Conservation (phyloP, 306 rosid genomes). For the Mimosa pudica region DNA sequence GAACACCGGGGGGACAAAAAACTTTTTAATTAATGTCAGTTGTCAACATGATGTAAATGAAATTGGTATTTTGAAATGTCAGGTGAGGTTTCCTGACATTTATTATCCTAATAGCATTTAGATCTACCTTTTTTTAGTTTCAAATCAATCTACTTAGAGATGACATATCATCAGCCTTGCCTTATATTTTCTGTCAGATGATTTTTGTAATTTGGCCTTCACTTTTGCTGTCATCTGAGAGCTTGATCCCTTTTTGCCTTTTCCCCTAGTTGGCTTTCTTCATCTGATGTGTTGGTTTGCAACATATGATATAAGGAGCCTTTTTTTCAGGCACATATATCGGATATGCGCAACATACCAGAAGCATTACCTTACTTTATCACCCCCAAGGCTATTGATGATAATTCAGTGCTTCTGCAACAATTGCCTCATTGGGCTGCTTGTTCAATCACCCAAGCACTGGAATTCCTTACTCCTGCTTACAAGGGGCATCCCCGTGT, state of each 20-base stretch:
- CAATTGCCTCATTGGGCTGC: conserved; percentile 99
- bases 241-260: not conserved
- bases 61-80: not conserved
- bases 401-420: conserved; percentile 86
- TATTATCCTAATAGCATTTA: not conserved
- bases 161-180: not conserved
- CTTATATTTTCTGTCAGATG: conserved; percentile 13
- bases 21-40: not conserved
- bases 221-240: not conserved
- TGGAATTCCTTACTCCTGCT: conserved; percentile 92
- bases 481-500: conserved; percentile 98
- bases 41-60: not conserved
- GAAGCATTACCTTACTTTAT: conserved; percentile 96
- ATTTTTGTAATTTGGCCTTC: not conserved
- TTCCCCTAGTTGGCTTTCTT: conserved; percentile 18
- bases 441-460: conserved; percentile 95
- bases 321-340: conserved; percentile 71
- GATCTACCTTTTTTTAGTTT: not conserved
- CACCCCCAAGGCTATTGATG: conserved; percentile 91
- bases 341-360: conserved; percentile 83
- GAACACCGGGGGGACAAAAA: too few relatives aligned
- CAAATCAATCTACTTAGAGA: conserved; percentile 22
- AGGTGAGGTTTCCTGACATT: conserved; percentile 10
- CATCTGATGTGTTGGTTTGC: conserved; percentile 27
- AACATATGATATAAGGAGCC: conserved; percentile 25